These are phyloP conservation scores for Blastocystis sp. DNA, from an alignment of 352 stramenopile genomes.

Conservation along the genomic window DNA sequence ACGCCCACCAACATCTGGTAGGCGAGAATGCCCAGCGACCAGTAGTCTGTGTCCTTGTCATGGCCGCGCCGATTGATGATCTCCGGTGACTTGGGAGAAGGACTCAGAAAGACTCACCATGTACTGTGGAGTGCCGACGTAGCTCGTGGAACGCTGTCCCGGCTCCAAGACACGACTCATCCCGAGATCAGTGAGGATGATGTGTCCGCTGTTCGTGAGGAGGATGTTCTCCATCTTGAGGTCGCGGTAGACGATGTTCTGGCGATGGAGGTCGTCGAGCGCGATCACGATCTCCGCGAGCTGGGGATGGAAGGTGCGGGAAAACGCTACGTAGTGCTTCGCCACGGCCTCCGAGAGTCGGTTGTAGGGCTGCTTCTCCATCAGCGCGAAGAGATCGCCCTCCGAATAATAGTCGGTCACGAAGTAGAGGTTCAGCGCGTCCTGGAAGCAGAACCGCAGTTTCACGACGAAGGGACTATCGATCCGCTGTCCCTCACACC, in stretches of 20 bases:
- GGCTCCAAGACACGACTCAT: constrained; percentile 64
- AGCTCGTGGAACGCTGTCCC: constrained; percentile 68
- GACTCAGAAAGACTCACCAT: constrained; percentile 62
- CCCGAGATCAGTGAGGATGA: constrained; percentile 77
- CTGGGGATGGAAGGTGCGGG: not conserved
- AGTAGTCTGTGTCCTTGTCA: constrained; percentile 74
- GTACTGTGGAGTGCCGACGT: constrained; percentile 73
- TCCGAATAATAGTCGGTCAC: constrained; percentile 78
- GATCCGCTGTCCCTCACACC: constrained; percentile 58
- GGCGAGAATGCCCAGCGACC: constrained; percentile 64
- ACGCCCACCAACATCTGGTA: constrained; percentile 55
- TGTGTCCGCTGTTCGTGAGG: constrained; percentile 71
- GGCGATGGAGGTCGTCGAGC: constrained; percentile 71
- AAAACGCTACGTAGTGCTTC: constrained; percentile 64
- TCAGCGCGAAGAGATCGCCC: constrained; percentile 71
- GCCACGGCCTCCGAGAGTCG: constrained; percentile 65
- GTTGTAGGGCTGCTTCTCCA: constrained; percentile 67
- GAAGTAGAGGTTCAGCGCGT: constrained; percentile 72
- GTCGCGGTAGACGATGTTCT: constrained; percentile 74
- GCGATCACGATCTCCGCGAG: constrained; percentile 69
- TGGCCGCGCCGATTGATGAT: constrained; percentile 70
- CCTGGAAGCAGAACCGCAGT: constrained; percentile 75
- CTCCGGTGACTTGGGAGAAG: constrained; percentile 60
- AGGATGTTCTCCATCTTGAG: constrained; percentile 75
- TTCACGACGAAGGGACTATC: constrained; percentile 75